Base-by-base conservation (phyloP, 2,329 filamentous ascomycete species). In the Endoconidiophora polonica region DNA sequence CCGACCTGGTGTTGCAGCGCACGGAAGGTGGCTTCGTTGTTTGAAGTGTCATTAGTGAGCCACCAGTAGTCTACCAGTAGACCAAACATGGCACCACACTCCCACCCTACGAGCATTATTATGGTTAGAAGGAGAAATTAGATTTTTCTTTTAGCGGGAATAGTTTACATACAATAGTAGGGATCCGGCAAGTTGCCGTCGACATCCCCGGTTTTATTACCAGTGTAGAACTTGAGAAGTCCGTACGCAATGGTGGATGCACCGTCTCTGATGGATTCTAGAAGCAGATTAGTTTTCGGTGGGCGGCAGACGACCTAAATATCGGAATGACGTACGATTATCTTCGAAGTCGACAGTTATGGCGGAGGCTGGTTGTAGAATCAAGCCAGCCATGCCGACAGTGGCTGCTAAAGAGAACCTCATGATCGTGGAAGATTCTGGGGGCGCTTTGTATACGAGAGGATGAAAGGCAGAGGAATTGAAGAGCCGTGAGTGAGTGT, bases 1-100 rank as follows among this genome's bases (percentile, higher is more conserved):
- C 77, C 75, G 33, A 67, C 70, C 60, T 83, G 80, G 58, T 78
- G 75, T 5, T 76, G 57, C 57, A 84, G 59, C 1, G 72, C 79
- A 58, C 81, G 68, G 16, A 65, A 69, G 1, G 73, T 73, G 36
- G 76, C 67, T 7, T 69, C 64, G 59, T 80, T 81, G 65, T 84
- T 85, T 3, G 72, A 71, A 1, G 65, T 60, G 63, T 86, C 81
- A 14, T 77, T 79, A 0, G 81, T 85, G 50, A 78, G 71, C 56
- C 74, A 73, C 77, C 78, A 84, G 63, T 86, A 86, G 61, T 86
- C 79, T 49, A 86, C 65, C 55, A 86, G 61, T 1, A 77, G 74
- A 48, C 81, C 77, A 58, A 86, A 83, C 71, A 87, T 73, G 48
- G 78, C 76, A 18, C 79, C 77, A 0, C 78, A 77, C 62, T 85